Evolutionary conservation across 345 rosid species (phyloP).

Genomic region (Excoecaria cochinchinensis): DNA sequence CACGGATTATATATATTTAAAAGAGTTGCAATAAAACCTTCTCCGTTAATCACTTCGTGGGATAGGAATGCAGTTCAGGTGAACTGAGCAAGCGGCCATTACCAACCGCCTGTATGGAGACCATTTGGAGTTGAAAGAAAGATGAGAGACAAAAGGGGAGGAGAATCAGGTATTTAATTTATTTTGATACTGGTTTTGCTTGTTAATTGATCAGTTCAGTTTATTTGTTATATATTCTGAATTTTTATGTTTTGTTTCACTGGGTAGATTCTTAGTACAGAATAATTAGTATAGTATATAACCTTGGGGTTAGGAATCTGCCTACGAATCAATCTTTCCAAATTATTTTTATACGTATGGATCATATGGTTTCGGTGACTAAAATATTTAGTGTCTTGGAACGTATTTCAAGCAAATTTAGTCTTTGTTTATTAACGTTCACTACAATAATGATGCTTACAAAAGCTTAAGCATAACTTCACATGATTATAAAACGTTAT

Average conservation of each 20-base stretch:
- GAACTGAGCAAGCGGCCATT: neutral
- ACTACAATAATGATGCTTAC: too few species aligned
- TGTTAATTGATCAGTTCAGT: neutral
- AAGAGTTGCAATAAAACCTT: too few species aligned
- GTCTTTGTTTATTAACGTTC: too few species aligned
- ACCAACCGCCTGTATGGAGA: neutral
- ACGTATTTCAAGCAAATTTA: too few species aligned
- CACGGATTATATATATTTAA: too few species aligned
- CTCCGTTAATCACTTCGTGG: too few species aligned
- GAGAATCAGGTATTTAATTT: neutral
- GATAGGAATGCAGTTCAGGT: neutral
- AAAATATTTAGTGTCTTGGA: too few species aligned
- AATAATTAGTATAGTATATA: neutral
- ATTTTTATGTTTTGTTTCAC: neutral
- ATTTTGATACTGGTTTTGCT: neutral
- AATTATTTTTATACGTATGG: too few species aligned
- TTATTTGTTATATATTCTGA: neutral
- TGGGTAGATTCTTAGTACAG: neutral
- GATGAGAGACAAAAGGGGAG: neutral
- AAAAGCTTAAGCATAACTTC: too few species aligned
- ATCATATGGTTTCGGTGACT: too few species aligned
- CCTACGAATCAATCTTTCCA: too few species aligned
- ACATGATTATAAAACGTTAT: too few species aligned
- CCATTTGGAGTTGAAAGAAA: neutral
- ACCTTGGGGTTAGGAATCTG: neutral